Base-by-base conservation (phyloP, 257 asterid species). In the Salvia rosmarinus region DNA sequence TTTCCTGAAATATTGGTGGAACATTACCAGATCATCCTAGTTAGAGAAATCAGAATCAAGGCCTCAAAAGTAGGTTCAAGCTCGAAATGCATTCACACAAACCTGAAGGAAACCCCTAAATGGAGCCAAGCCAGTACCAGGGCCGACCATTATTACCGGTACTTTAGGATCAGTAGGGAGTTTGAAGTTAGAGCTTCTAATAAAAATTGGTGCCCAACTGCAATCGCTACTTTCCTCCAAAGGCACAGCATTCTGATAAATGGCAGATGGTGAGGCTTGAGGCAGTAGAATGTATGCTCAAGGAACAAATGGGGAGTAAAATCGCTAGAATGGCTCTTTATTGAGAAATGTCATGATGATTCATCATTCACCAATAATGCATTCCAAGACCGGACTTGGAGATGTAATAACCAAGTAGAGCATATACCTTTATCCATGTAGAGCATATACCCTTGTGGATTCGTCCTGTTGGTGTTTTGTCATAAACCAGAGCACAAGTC, bases 31-130 rank as follows among this genome's bases (percentile, higher is more conserved):
- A 64, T 42, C 32, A 51, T 39, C 65, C 47, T 61, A 20, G 70
- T 64, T 70, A 19, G n/a, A 25, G 46, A 58, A 73, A 72, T 42
- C 5, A 16, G 52, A 68, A 51, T 40, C 50, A 63, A 57, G 56
- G 71, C 58, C 37, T 28, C 11, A 57, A 49, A 49, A 49, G 39
- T 4, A 44, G 10, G 14, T 12, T 19, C 32, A n/a, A 70, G 64
- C 17, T 32, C 28, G 3, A 34, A 39, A 23, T 13, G 42, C 35
- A 50, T 49, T 74, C 61, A 43, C 37, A 65, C 88, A 68, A 80
- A 93, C 98, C 98, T 93, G 99, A 78, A 94, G 96, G 81, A 94
- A 94, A 47, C 99, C 99, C 75, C 99, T 88, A 75, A 94, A 94
- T 52, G 99, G 99, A 79, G 99, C 99, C 82, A 94, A 84, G 66